Conservation (phyloP, 2,329 filamentous ascomycete species). For the Elsinoe ampelina region DNA sequence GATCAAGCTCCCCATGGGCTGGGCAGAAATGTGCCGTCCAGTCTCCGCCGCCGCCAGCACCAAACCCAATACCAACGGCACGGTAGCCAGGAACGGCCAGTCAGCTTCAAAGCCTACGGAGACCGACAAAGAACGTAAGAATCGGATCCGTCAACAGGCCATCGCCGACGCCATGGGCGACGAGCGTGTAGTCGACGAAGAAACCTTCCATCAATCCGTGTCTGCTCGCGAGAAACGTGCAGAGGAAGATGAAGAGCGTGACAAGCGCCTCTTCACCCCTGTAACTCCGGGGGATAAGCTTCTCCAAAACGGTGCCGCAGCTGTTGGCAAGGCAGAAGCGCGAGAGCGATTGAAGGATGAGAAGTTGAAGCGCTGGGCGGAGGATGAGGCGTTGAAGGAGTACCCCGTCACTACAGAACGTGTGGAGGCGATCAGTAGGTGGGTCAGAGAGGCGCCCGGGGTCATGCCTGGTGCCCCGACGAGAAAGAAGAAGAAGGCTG, state of each 20-base stretch:
- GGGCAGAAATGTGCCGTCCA: constrained; percentile 61
- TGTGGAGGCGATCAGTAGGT: constrained; percentile 58
- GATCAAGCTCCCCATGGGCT: constrained; percentile 54
- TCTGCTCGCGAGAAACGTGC: constrained; percentile 49
- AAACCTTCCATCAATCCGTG: constrained; percentile 55
- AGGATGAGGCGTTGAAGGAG: constrained; percentile 57
- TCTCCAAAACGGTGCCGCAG: background rate
- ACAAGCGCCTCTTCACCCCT: constrained; percentile 19
- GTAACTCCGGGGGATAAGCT: background rate
- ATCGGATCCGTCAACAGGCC: constrained; percentile 54
- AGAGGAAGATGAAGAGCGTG: constrained; percentile 46
- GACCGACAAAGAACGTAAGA: constrained; percentile 47
- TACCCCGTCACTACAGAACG: constrained; percentile 62
- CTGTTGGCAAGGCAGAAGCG: background rate
- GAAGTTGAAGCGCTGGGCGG: constrained; percentile 48
- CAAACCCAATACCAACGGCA: background rate
- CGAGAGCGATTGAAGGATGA: background rate
- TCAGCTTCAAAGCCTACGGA: constrained; percentile 22
- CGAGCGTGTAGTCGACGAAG: constrained; percentile 58
- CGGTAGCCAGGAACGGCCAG: constrained; percentile 10
- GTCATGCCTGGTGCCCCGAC: constrained; percentile 26
- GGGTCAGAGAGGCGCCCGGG: constrained; percentile 50
- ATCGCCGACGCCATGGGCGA: constrained; percentile 59
- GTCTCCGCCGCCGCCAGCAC: constrained; percentile 31
- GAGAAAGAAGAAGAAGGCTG: constrained; percentile 28